Evolutionary conservation across 2,329 filamentous ascomycete species (phyloP).

Genomic region (Macroventuria anomochaeta): DNA sequence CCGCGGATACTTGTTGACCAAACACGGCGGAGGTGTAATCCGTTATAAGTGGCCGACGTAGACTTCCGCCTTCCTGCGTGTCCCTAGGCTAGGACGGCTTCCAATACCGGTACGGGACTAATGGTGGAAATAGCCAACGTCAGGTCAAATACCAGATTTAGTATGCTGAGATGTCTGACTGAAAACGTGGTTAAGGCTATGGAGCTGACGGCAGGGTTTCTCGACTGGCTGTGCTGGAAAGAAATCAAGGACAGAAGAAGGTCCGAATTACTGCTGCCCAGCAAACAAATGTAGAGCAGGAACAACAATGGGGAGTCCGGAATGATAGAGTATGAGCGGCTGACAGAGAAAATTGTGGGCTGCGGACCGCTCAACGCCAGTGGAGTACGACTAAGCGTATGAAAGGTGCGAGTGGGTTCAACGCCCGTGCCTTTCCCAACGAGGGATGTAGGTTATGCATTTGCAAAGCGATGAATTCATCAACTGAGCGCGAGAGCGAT

Average conservation of each 20-base stretch:
- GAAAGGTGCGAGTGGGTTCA: constrained; percentile 29
- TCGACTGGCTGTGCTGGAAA: constrained; percentile 26
- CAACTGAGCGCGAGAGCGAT: constrained; percentile 39
- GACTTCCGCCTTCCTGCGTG: constrained; percentile 21
- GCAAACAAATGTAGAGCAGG: constrained; percentile 18
- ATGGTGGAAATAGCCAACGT: constrained; percentile 29
- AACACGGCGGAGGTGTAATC: constrained; percentile 15
- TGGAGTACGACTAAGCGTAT: constrained; percentile 30
- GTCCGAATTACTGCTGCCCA: constrained; percentile 14
- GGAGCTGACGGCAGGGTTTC: constrained; percentile 34
- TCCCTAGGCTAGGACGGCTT: constrained; percentile 25
- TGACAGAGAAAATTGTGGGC: constrained; percentile 1
- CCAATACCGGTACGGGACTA: constrained; percentile 27
- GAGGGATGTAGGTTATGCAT: constrained; percentile 42
- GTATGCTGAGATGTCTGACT: constrained; percentile 30
- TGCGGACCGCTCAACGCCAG: constrained; percentile 22
- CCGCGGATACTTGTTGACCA: constrained; percentile 16
- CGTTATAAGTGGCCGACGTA: constrained; percentile 25
- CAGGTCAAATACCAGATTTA: constrained; percentile 28
- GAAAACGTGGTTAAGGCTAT: constrained; percentile 32
- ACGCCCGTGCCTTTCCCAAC: constrained; percentile 38
- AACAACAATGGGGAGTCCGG: constrained; percentile 16
- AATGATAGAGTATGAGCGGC: constrained; percentile 11
- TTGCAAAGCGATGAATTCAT: constrained; percentile 46
- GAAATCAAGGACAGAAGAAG: constrained; percentile 22